Percentiles rank a stretch among this genome's conserved stretches.
Conservation (phyloP, 192 early-diverging fungal species). For the Dissophora globulifera region DNA sequence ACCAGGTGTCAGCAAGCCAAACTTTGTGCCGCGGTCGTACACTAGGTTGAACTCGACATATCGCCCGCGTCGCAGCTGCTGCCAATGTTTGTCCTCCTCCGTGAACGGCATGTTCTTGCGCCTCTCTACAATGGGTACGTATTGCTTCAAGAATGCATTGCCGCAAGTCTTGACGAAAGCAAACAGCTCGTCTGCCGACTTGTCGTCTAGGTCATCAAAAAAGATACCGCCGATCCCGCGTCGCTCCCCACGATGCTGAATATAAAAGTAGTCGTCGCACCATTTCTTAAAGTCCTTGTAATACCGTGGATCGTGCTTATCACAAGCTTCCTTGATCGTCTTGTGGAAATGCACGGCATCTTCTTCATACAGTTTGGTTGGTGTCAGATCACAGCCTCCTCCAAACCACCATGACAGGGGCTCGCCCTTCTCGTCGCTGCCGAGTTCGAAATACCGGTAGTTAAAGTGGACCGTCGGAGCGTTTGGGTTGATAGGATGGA, state of each 20-base stretch:
- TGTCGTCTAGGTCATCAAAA: constrained; percentile 93
- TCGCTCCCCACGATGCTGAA: constrained; percentile 85
- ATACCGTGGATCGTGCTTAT: constrained; percentile 82
- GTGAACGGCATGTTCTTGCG: constrained; percentile 86
- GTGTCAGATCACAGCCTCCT: constrained; percentile 95
- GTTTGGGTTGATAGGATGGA: constrained; percentile 95
- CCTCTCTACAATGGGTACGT: constrained; percentile 86
- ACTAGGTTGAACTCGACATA: constrained; percentile 99
- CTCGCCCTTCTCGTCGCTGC: constrained; percentile 59
- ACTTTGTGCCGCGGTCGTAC: constrained; percentile 97
- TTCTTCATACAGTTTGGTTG: constrained; percentile 87
- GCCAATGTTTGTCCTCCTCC: constrained; percentile 87
- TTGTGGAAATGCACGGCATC: constrained; percentile 95
- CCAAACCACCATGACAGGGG: constrained; percentile 95
- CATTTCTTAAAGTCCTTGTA: constrained; percentile 94
- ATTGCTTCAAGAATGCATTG: constrained; percentile 84
- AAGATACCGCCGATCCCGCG: constrained; percentile 98
- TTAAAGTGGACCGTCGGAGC: constrained; percentile 97
- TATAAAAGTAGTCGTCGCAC: constrained; percentile 96
- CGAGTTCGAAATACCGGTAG: constrained; percentile 97
- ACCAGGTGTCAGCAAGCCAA: constrained; percentile 95
- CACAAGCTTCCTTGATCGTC: constrained; percentile 90
- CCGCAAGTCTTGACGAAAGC: constrained; percentile 86
- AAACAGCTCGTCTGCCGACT: constrained; percentile 81
- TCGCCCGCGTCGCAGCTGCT: constrained; percentile 92